phyloP scores from a whole-genome alignment of 2,329 filamentous ascomycete genomes.

The Botrytis hyacinthi region DNA sequence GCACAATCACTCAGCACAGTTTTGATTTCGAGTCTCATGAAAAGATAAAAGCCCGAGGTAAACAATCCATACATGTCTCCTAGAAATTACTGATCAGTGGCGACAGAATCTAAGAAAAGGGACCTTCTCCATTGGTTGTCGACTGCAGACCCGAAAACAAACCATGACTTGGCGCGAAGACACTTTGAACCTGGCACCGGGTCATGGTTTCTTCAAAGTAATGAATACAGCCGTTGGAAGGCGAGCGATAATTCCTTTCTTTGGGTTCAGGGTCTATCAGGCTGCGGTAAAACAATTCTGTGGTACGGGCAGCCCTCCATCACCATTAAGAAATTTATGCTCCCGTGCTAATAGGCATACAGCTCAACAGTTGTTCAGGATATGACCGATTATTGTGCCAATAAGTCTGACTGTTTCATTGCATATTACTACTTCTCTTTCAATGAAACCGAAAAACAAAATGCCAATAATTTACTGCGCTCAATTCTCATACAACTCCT shows the following conservation, averaged over 20 bases:
- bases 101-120: background rate
- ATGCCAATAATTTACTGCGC: background rate
- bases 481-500: background rate
- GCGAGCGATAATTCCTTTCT: background rate
- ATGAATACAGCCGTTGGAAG: background rate
- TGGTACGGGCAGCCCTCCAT: background rate
- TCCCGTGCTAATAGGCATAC: background rate
- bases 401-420: background rate
- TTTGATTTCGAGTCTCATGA: too few relatives aligned
- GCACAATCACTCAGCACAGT: background rate
- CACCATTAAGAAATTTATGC: background rate
- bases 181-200: background rate
- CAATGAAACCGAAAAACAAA: background rate
- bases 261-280: conserved; percentile 6
- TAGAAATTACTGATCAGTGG: background rate
- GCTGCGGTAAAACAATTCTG: conserved; percentile 6
- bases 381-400: background rate
- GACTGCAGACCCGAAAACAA: background rate
- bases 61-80: background rate
- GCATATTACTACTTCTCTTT: conserved; percentile 13
- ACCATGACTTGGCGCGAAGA: background rate
- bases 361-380: conserved; percentile 7
- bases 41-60: background rate
- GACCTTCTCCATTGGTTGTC: background rate
- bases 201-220: background rate